Conservation (phyloP, 2,329 filamentous ascomycete species). For the Dactylonectria estremocensis region DNA sequence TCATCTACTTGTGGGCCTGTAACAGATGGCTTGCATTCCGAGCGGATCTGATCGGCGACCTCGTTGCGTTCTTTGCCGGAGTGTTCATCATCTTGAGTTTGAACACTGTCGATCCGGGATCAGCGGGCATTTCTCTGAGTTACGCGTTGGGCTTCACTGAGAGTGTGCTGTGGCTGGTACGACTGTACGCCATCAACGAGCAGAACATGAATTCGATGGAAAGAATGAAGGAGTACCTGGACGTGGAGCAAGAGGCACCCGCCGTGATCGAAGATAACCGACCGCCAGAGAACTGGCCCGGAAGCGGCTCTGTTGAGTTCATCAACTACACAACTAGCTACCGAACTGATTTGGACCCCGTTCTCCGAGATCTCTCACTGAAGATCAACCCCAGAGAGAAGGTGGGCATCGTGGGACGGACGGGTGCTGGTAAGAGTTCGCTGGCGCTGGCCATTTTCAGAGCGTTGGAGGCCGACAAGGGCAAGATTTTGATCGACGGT, state of each 20-base stretch:
- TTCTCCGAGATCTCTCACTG: constrained; percentile 87
- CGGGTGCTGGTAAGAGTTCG: constrained; percentile 96
- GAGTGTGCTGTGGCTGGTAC: constrained; percentile 96
- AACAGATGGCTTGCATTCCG: constrained; percentile 97
- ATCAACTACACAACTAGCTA: constrained; percentile 91
- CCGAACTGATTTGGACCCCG: constrained; percentile 87
- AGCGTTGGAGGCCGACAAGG: constrained; percentile 90
- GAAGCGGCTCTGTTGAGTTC: constrained; percentile 88
- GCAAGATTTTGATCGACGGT: constrained; percentile 91
- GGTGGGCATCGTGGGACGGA: constrained; percentile 95
- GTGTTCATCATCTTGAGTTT: constrained; percentile 90
- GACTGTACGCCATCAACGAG: constrained; percentile 94
- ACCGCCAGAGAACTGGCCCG: constrained; percentile 87
- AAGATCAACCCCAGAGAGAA: constrained; percentile 90
- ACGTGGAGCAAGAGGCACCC: constrained; percentile 93
- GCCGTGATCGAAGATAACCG: constrained; percentile 83
- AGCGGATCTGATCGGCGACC: constrained; percentile 89
- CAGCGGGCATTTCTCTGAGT: constrained; percentile 92
- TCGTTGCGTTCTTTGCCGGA: constrained; percentile 94
- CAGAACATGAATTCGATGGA: constrained; percentile 99
- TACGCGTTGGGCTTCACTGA: constrained; percentile 98
- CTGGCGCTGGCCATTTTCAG: constrained; percentile 94
- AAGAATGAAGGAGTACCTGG: constrained; percentile 96
- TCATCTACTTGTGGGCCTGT: constrained; percentile 96
- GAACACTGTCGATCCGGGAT: constrained; percentile 88